Conservation (phyloP, 2,329 filamentous ascomycete genomes). For the Leptosphaerulina australis region DNA sequence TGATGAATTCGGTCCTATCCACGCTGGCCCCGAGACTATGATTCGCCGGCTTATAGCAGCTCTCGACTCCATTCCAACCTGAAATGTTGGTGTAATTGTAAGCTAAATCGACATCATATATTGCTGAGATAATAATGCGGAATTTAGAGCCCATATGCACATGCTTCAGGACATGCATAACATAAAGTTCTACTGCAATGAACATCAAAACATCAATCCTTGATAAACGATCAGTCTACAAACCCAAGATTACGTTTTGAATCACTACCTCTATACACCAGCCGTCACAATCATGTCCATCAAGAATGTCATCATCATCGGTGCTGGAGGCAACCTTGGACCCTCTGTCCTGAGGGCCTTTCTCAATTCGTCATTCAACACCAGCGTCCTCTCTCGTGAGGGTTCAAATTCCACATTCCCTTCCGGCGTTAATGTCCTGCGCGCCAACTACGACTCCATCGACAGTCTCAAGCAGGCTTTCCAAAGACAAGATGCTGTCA, state of each 20-base stretch:
- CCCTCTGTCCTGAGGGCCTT: slow-evolving; percentile 51
- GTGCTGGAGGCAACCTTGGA: slow-evolving; percentile 53
- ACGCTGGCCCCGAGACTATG: neutral
- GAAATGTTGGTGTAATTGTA: neutral
- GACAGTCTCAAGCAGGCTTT: slow-evolving; percentile 59
- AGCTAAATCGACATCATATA: neutral
- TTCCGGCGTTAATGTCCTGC: slow-evolving; percentile 51
- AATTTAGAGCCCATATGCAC: slow-evolving; percentile 1
- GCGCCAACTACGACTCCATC: slow-evolving; percentile 56
- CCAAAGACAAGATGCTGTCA: slow-evolving; percentile 62
- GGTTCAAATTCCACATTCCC: slow-evolving; percentile 52
- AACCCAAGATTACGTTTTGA: neutral
- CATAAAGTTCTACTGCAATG: neutral
- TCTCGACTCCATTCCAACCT: neutral
- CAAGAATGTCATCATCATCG: slow-evolving; percentile 54
- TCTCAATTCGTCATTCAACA: slow-evolving; percentile 54
- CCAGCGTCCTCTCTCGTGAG: slow-evolving; percentile 63
- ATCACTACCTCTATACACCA: neutral
- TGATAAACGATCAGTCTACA: neutral
- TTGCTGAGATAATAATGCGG: slow-evolving; percentile 16
- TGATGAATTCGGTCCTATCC: neutral
- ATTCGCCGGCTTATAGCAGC: neutral
- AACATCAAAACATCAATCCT: neutral
- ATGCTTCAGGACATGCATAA: neutral
- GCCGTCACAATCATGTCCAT: slow-evolving; percentile 38